Evolutionary conservation across 2,329 filamentous ascomycete genomes (phyloP), one percentile per base, ranked within the genome.

Genomic region (Diaporthe nobilis): DNA sequence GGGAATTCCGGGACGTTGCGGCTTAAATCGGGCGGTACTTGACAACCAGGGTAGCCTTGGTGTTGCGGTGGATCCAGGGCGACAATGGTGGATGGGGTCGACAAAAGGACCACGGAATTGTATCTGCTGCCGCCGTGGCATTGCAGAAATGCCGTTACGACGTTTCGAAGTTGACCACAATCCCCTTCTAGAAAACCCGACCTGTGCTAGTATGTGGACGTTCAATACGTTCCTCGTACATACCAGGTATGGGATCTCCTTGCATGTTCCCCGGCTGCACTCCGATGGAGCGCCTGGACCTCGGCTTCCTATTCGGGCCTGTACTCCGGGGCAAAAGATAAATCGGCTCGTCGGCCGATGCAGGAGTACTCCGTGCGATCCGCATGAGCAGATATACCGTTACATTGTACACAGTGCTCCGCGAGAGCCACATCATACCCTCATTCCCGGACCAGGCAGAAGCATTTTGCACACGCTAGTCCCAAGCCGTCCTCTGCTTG

Each of bases 251-350:
- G 49, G 63, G 73, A 67, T 65, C 55, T 57, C 47, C 70, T 39
- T 75, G 75, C 76, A 73, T 72, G 65, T 77, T 68, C 61, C 73
- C 73, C 75, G 73, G 67, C 60, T 71, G 74, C 73, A 71, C 70
- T 71, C 68, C 68, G 73, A 71, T 37, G 73, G 67, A 57, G 53
- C 37, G 22, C 53, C 53, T 61, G 61, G 68, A 60, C 42, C 53
- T 42, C n/a, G 61, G n/a, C 68, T 75, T 71, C 76, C 73, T 58
- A 25, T 73, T 75, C 63, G 31, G 74, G 76, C 15, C 25, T 65
- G 34, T 75, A 60, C 74, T 34, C 76, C 73, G 71, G 71, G 71
- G 58, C 47, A 65, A 55, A 28, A 73, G 71, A 73, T 47, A 39
- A 61, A 65, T 55, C 71, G 58, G 71, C 58, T 73, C 49, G 34